A percentile compares a stretch with the other conserved stretches of the same genome.
phyloP scores from a whole-genome alignment of 345 rosid species.

The Kandelia obovata region DNA sequence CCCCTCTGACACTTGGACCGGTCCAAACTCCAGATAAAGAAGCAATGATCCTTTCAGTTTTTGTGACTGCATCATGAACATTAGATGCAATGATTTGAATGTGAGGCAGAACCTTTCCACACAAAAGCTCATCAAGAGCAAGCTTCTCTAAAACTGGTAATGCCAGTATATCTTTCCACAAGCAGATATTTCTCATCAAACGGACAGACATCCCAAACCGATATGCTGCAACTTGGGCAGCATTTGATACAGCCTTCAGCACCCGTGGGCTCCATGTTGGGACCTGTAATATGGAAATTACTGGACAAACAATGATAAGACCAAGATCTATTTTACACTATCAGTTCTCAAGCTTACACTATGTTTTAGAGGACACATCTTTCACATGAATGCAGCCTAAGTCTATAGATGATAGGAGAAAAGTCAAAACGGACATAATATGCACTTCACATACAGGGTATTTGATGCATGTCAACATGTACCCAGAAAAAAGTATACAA shows the following conservation, averaged over 20 bases:
- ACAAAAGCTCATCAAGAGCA: conserved; percentile 77
- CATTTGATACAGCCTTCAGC: conserved; percentile 80
- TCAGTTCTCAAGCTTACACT: neutral
- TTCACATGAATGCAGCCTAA: too few species aligned
- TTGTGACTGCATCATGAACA: conserved; percentile 77
- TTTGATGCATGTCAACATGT: too few species aligned
- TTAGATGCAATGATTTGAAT: conserved; percentile 66
- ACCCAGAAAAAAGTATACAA: neutral
- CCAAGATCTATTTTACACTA: neutral
- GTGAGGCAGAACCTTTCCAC: conserved; percentile 78
- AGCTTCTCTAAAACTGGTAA: conserved; percentile 75
- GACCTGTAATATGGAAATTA: conserved; percentile 40
- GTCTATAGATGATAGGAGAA: too few species aligned
- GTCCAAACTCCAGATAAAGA: conserved; percentile 81
- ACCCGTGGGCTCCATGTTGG: conserved; percentile 86
- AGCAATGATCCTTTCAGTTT: conserved; percentile 74
- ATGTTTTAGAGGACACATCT: neutral
- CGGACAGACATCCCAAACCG: conserved; percentile 84
- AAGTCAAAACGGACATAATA: too few species aligned
- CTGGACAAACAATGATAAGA: neutral
- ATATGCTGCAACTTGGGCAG: conserved; percentile 78
- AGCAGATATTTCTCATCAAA: conserved; percentile 79
- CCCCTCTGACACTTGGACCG: conserved; percentile 53
- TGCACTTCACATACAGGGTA: too few species aligned
- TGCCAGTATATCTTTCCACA: conserved; percentile 87